Conservation (phyloP, 106 monocot species). For the Alisma plantagoaquatica region DNA sequence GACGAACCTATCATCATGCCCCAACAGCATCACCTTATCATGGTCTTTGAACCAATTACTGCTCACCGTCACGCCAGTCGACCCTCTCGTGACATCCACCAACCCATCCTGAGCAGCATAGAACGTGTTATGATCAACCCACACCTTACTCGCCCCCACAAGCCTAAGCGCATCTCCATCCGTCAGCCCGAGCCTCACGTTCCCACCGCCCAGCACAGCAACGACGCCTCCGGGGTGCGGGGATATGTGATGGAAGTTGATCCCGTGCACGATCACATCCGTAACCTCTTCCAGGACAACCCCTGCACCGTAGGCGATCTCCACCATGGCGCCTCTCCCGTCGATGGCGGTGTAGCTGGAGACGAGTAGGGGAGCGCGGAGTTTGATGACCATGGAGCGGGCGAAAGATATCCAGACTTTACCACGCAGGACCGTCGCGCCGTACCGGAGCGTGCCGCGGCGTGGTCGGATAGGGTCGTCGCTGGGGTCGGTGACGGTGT, state of each 20-base stretch:
- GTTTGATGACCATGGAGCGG: conserved; percentile 50
- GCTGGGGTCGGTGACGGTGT: conserved; percentile 50
- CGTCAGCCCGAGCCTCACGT: conserved; percentile 1
- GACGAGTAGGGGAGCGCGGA: conserved; percentile 32
- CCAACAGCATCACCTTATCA: conserved; percentile 31
- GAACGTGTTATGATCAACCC: conserved; percentile 86
- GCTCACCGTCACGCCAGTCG: conserved; percentile 56
- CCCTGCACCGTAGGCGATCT: conserved; percentile 64
- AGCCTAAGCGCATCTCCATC: conserved; percentile 70
- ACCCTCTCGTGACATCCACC: conserved; percentile 64
- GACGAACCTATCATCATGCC: conserved; percentile 18
- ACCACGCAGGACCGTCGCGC: conserved; percentile 27
- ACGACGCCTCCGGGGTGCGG: conserved; percentile 19
- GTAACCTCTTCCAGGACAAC: conserved; percentile 29
- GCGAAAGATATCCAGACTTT: conserved; percentile 77
- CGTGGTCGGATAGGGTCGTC: conserved; percentile 48
- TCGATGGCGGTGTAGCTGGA: conserved; percentile 64
- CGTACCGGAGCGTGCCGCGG: conserved; percentile 57
- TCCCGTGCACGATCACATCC: conserved; percentile 68
- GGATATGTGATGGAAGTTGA: conserved; percentile 36
- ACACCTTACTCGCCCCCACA: conserved; percentile 38
- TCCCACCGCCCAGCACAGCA: conserved; percentile 15
- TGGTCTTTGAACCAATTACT: conserved; percentile 82
- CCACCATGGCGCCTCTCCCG: conserved; percentile 61
- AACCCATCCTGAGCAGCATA: conserved; percentile 53